These are phyloP conservation scores for Gigaspora rosea DNA, from an alignment of 192 early-diverging fungal species.

Conservation along the genomic window DNA sequence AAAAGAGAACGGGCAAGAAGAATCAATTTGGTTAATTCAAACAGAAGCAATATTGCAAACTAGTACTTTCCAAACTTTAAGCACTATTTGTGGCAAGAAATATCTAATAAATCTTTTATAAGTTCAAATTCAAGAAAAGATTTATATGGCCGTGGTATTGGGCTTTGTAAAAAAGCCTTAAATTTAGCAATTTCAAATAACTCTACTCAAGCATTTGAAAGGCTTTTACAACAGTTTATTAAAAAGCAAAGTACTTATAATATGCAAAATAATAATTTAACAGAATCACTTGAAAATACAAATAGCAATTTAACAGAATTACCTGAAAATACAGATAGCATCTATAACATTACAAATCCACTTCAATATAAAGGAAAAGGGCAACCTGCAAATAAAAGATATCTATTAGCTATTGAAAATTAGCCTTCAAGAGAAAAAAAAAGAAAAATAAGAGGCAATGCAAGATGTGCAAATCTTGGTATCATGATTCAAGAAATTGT, in stretches of 20 bases:
- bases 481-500: slow-evolving; percentile 4
- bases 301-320: background rate
- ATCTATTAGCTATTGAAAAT: background rate
- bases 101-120: background rate
- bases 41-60: too few relatives aligned
- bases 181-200: background rate
- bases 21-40: background rate
- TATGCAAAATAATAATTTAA: background rate
- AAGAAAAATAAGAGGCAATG: slow-evolving; percentile 5
- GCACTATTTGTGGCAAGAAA: background rate
- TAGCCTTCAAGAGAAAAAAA: background rate
- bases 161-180: background rate
- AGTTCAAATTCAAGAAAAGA: background rate
- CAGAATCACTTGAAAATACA: background rate
- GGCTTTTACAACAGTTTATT: background rate
- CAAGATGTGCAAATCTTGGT: background rate
- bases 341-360: background rate
- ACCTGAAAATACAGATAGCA: background rate
- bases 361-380: background rate
- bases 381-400: background rate
- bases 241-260: background rate
- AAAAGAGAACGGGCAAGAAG: background rate
- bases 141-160: background rate
- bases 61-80: background rate
- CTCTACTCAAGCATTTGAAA: background rate